Base-by-base conservation (phyloP, 768 basidiomycete genomes). In the Hygrophorus russula region DNA sequence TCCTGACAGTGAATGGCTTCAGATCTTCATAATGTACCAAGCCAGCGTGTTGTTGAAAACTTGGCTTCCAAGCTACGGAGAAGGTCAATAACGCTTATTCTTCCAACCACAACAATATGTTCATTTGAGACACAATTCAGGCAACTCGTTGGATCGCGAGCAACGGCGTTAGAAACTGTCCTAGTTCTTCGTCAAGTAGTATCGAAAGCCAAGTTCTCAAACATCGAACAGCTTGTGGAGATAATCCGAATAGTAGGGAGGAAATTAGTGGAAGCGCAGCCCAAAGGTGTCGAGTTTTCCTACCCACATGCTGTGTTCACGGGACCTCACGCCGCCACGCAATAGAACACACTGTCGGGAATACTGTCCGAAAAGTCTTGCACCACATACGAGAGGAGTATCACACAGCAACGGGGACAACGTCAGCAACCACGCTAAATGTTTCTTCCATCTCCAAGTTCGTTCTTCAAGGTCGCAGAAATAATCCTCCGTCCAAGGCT, bases 351-450 rank as follows among this genome's bases (percentile, higher is more conserved):
- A 86, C 91, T 36, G 84, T 96, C 29, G 91, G 91, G 17, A 98
- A 98, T 59, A 93, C 93, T 15, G 83, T 93, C 32, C 79, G 92
- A 31, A 90, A 90, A 55, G 80, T 97, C 17, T 68, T 97, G 19
- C 90, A 93, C 57, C 85, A 96, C 55, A 83, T 99, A 45, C 77
- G 91, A 39, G 96, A 99, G 61, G 96, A 99, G 57, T 93, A 91
- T 59, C 72, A 84, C 47, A 86, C 92, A 3, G 89, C 89, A 1
- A 78, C 71, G 50, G 76, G 67, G 42, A 60, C 63, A 13, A 58
- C 66, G 0, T 54, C 66, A 5, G 55, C 63, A 1, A 54, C 65
- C 20, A 56, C 67, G 19, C 48, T 55, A 18, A 57, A 64, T 13
- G 64, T 69, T 8, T 81, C 82, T 54, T 85, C 87, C 18, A 86